Base-by-base conservation (phyloP, 768 basidiomycete species). In the Leccinum variicolor region DNA sequence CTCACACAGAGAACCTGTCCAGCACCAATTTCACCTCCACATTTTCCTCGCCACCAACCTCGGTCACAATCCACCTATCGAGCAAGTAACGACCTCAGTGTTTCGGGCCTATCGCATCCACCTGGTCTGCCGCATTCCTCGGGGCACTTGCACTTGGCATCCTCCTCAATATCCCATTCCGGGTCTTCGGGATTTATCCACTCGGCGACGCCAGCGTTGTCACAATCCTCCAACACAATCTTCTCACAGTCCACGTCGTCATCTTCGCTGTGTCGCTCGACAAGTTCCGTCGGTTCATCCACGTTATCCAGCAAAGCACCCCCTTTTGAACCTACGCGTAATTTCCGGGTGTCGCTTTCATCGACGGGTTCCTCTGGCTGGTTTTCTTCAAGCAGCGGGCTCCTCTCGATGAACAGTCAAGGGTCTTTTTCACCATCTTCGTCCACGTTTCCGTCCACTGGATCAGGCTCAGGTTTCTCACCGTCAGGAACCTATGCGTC, bases 231-330 rank as follows among this genome's bases (percentile, higher is more conserved):
- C 4, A 61, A 59, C 29, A 47, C 67, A 25, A 54, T 64, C 26
- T 54, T 69, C 8, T 57, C 66, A 3, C 62, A 56, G n/a, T 55
- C 67, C 15, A 54, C 62, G 6, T 53, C 70, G 11, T 64, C 73
- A 4, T 64, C 73, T 4, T 64, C 66, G 1, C 52, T 71, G 11
- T 66, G 69, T 39, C 64, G 68, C 19, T 72, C 72, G 1, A 69
- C 69, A 29, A 71, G 64, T 36, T 68, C 73, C 1, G 55, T 63
- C 2, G 48, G 68, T 10, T 63, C 71, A 3, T 81, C 80, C 8
- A 79, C 71, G 13, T 65, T 84, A n/a, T 84, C 83, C 10, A 78
- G 79, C 57, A 79, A 76, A 39, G 84, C 83, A 2, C 74, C 77
- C 4, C 79, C 82, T 15, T 85, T 84, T 54, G 83, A 84, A 62